phyloP scores from a whole-genome alignment of 2,329 filamentous ascomycete genomes.

The Fusarium sp. region DNA sequence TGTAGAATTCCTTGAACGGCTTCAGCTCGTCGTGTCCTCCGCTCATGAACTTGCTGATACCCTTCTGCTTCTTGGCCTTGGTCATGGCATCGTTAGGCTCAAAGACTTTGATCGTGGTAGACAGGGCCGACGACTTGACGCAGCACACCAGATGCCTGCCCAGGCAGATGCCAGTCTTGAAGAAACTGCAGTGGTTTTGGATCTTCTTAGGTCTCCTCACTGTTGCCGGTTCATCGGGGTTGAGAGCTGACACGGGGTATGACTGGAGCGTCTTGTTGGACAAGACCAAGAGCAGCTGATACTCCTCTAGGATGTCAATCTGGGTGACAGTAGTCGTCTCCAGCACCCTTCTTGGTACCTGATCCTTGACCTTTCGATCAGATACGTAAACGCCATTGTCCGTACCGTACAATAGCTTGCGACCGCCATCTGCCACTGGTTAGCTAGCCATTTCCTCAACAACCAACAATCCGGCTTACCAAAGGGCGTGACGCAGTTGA shows the following conservation, averaged over 20 bases:
- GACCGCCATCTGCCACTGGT: constrained; percentile 75
- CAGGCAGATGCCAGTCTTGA: constrained; percentile 95
- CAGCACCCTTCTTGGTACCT: constrained; percentile 78
- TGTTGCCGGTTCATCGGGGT: constrained; percentile 79
- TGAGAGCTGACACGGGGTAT: constrained; percentile 85
- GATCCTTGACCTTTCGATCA: constrained; percentile 88
- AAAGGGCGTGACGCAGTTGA: constrained; percentile 94
- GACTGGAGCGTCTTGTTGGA: constrained; percentile 93
- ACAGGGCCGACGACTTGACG: constrained; percentile 91
- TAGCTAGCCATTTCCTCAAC: constrained; percentile 14
- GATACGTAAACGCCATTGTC: constrained; percentile 93
- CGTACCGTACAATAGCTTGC: constrained; percentile 93
- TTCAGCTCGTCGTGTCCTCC: constrained; percentile 92
- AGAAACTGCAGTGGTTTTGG: constrained; percentile 96
- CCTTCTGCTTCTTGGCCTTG: constrained; percentile 94
- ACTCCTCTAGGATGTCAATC: constrained; percentile 95
- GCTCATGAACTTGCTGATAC: constrained; percentile 94
- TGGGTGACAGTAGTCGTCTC: constrained; percentile 90
- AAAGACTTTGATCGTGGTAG: constrained; percentile 98
- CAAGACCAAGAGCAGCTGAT: constrained; percentile 87
- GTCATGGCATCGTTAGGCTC: constrained; percentile 95
- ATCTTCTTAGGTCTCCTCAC: constrained; percentile 94
- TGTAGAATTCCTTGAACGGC: constrained; percentile 99
- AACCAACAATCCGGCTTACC: constrained; percentile 61
- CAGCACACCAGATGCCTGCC: constrained; percentile 94